A percentile compares a stretch with the other conserved stretches of the same genome.
These are phyloP conservation scores for Pyrenochaeta sp. DNA, from an alignment of 2,329 filamentous ascomycete genomes.

Conservation along the genomic window DNA sequence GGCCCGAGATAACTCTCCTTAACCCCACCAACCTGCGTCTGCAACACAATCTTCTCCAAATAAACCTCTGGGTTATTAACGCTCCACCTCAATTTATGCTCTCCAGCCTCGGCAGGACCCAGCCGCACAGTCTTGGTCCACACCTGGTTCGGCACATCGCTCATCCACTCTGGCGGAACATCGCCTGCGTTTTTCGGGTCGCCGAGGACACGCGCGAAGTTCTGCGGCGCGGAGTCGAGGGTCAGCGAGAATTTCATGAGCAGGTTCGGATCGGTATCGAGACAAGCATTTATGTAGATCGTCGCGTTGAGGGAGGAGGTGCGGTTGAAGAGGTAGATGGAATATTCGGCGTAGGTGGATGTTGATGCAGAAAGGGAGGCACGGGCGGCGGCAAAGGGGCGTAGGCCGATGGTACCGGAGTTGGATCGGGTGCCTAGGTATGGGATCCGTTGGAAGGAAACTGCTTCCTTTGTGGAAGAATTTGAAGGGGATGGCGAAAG, in stretches of 20 bases:
- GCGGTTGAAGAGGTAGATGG: conserved; percentile 24
- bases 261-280: conserved; percentile 57
- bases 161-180: conserved; percentile 54
- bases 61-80: conserved; percentile 10
- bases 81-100: conserved; percentile 44
- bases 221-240: conserved; percentile 13
- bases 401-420: conserved; percentile 23
- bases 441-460: conserved; percentile 17
- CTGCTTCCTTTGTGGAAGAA: conserved; percentile 1
- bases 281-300: conserved; percentile 36
- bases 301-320: conserved; percentile 36
- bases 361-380: conserved; percentile 14
- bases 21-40: conserved; percentile 25
- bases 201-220: conserved; percentile 21
- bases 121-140: conserved; percentile 50
- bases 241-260: conserved; percentile 56
- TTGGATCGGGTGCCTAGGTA: conserved; percentile 21
- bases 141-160: conserved; percentile 46
- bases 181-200: conserved; percentile 43
- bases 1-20: conserved; percentile 32
- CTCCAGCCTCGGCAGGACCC: conserved; percentile 18
- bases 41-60: conserved; percentile 40
- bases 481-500: conserved; percentile 3
- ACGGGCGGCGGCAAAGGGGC: conserved; percentile 17
- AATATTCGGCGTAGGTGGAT: conserved; percentile 18